Evolutionary conservation across 2,329 filamentous ascomycete genomes (phyloP).

Genomic region (Alternaria ethzedia): DNA sequence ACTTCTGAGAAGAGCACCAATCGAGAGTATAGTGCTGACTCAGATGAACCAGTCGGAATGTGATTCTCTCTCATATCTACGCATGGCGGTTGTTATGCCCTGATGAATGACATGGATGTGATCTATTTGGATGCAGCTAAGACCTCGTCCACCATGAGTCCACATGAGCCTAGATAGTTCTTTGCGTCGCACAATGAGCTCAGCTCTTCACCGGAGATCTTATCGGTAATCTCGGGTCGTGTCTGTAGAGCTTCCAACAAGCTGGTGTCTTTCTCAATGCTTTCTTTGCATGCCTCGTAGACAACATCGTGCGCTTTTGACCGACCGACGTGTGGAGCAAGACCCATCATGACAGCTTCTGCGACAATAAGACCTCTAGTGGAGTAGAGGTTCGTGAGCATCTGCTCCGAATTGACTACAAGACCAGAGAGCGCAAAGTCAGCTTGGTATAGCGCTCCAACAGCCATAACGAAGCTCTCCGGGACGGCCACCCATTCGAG

Average conservation of each 20-base stretch:
- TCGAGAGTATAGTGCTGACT: conserved; percentile 8
- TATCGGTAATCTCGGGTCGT: conserved; percentile 50
- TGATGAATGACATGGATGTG: not conserved
- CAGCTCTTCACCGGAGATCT: conserved; percentile 57
- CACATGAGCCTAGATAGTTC: conserved; percentile 52
- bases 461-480: conserved; percentile 60
- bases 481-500: conserved; percentile 65
- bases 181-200: conserved; percentile 62
- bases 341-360: conserved; percentile 67
- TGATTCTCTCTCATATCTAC: not conserved
- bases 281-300: conserved; percentile 60
- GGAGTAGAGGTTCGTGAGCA: conserved; percentile 59
- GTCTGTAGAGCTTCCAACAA: conserved; percentile 54
- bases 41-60: conserved; percentile 3
- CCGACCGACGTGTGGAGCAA: conserved; percentile 60
- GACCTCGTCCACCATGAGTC: conserved; percentile 46
- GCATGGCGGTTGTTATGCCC: not conserved
- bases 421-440: conserved; percentile 61
- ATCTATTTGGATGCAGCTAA: conserved; percentile 37
- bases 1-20: not conserved
- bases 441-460: conserved; percentile 61
- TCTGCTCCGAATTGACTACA: conserved; percentile 57
- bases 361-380: conserved; percentile 62
- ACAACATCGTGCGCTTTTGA: conserved; percentile 63
- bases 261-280: conserved; percentile 54